phyloP scores from a whole-genome alignment of 2,329 filamentous ascomycete species.

The Ceratocystis alfenasii region DNA sequence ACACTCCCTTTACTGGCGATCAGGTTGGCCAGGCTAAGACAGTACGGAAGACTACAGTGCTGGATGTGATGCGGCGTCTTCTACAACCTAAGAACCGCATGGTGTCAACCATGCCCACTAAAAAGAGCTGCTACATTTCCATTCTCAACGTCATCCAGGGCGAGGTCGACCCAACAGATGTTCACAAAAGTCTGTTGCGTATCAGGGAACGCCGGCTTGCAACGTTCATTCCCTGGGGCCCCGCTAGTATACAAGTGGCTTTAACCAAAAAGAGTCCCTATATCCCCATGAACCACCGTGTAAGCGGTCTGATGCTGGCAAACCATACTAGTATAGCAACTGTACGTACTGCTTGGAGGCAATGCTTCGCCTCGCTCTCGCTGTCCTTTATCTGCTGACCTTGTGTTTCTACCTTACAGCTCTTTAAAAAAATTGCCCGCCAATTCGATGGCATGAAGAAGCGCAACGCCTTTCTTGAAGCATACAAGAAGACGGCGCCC shows the following conservation, averaged over 20 bases:
- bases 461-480: conserved; percentile 90
- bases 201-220: conserved; percentile 89
- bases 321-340: conserved; percentile 97
- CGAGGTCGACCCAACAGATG: conserved; percentile 93
- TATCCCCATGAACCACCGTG: conserved; percentile 82
- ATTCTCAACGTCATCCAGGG: conserved; percentile 98
- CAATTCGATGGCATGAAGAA: conserved; percentile 93
- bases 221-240: conserved; percentile 97
- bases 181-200: conserved; percentile 92
- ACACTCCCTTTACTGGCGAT: conserved; percentile 93
- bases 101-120: conserved; percentile 89
- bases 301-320: conserved; percentile 92
- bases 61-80: conserved; percentile 92
- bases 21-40: conserved; percentile 96
- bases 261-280: conserved; percentile 95
- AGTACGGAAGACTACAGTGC: conserved; percentile 90
- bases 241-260: conserved; percentile 93
- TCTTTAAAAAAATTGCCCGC: conserved; percentile 86
- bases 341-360: conserved; percentile 27
- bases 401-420: conserved; percentile 30
- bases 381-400: background rate
- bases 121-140: conserved; percentile 98
- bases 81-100: conserved; percentile 98
- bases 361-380: too few relatives aligned
- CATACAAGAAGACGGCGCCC: conserved; percentile 88